Base-by-base conservation (phyloP, 208 protist genomes). In the Leishmania amazonensis region DNA sequence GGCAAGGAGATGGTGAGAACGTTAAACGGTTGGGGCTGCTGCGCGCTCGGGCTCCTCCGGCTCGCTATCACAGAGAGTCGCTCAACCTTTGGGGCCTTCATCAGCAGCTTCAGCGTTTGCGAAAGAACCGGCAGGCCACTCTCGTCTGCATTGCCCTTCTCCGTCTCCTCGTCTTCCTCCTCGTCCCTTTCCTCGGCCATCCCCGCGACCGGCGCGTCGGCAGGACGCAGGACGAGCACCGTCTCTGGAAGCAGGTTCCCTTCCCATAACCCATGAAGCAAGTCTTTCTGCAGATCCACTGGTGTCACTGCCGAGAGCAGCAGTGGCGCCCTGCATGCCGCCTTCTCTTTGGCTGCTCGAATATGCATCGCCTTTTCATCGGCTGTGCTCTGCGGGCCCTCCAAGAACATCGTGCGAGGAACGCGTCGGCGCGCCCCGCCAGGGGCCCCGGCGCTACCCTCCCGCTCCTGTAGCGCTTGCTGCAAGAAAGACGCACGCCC, bases 251-350 rank as follows among this genome's bases (percentile, higher is more conserved):
- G 53, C 64, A 85, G 65, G 45, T 75, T 70, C 57, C 75, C 58
- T 57, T 77, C 67, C 82, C 62, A 70, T 28, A 87, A 67, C 15
- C 58, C 60, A 19, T 74, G 77, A 11, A 88, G 73, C 4, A 85
- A 49, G 0, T 21, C 45, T 13, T 28, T 6, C 28, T 85, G 53
- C 8, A 85, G 54, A 54, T 80, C 79, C 1, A 40, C 75, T 28
- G 72, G 5, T 17, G 83, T 76, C n/a, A 85, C 9, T 67, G 81
- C 85, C 45, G 75, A 79, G 45, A 97, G 82, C 24, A 97, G 89
- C 71, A 96, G 65, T 9, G 94, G 94, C 65, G 88, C 81, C 40
- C 82, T 72, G 45, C 78, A 74, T 15, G 84, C 73, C 54, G 13
- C 53, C 58, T 81, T 80, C 38, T 88, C 70, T 68, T 93, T 83